Evolutionary conservation across 1,139 yeast genomes (phyloP).

Genomic region (Yamadazyma atlantica): DNA sequence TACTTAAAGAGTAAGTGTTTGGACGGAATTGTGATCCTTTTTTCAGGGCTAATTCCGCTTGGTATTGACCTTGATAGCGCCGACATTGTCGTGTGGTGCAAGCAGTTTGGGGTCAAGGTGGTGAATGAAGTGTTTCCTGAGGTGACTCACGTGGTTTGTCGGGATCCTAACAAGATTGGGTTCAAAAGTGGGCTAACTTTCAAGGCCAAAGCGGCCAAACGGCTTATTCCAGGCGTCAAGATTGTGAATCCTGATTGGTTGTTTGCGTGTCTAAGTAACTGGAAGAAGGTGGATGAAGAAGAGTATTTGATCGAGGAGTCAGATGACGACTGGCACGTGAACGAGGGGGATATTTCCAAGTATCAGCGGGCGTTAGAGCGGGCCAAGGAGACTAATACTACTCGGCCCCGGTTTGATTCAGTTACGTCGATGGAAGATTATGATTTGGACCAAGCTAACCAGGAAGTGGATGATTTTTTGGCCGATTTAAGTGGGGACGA

Average conservation of each 20-base stretch:
- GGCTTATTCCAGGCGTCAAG: conserved; percentile 64
- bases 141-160: conserved; percentile 88
- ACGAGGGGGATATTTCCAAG: conserved; percentile 42
- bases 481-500: conserved; percentile 56
- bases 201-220: conserved; percentile 74
- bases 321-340: conserved; percentile 41
- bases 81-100: conserved; percentile 90
- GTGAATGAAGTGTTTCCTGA: conserved; percentile 68
- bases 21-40: conserved; percentile 66
- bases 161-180: conserved; percentile 57
- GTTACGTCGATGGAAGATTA: conserved; percentile 36
- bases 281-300: conserved; percentile 70
- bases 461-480: conserved; percentile 60
- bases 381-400: conserved; percentile 18
- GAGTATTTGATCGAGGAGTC: conserved; percentile 55
- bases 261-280: conserved; percentile 76
- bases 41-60: conserved; percentile 84
- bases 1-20: conserved; percentile 66
- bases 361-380: conserved; percentile 35
- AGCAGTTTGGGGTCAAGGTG: conserved; percentile 87
- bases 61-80: conserved; percentile 69
- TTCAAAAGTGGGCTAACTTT: conserved; percentile 43
- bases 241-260: conserved; percentile 94
- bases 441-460: conserved; percentile 56
- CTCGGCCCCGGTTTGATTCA: conserved; percentile 27